phyloP scores from a whole-genome alignment of 371 early-diverging fungal species.

The Chytridium lagenaria region DNA sequence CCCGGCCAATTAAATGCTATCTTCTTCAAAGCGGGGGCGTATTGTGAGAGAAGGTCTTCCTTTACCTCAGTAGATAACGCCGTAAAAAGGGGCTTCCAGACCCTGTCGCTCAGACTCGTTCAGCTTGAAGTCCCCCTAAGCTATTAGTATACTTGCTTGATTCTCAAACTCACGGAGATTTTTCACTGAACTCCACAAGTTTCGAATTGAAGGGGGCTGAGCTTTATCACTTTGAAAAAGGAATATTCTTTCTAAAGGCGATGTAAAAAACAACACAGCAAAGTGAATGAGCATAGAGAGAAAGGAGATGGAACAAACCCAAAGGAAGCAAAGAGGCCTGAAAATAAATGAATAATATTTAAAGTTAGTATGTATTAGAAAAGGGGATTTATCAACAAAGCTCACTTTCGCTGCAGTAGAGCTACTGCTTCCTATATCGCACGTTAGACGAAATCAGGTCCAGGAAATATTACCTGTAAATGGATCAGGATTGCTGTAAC shows the following conservation, averaged over 20 bases:
- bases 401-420: no score
- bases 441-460: neutral
- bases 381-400: no score
- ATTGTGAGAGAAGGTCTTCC: no score
- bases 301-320: neutral
- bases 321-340: neutral
- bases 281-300: neutral
- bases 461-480: neutral
- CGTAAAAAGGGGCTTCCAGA: no score
- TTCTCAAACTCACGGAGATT: neutral
- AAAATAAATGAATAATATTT: no score
- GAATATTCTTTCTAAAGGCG: conserved; percentile 6
- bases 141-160: neutral
- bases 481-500: conserved; percentile 3
- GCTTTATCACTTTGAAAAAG: neutral
- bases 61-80: no score
- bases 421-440: neutral
- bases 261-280: neutral
- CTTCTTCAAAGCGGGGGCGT: no score
- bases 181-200: neutral
- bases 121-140: neutral
- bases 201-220: neutral
- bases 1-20: neutral
- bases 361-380: no score
- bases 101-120: no score